Evolutionary conservation across 176 grass and related monocot species (phyloP).

Genomic region (Carex scoparia): DNA sequence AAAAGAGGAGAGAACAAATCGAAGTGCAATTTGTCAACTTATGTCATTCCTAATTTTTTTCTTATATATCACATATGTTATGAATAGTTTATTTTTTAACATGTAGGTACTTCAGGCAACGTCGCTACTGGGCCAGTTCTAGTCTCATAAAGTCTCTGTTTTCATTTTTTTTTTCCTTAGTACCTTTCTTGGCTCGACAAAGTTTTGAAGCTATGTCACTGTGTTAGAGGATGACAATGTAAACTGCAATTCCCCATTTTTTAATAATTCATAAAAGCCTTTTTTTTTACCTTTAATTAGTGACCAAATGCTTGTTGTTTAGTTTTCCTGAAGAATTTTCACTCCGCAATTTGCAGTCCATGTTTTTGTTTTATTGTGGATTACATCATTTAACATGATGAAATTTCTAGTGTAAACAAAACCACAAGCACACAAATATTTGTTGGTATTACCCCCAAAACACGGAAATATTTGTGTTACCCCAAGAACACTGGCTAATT

Average conservation of each 20-base stretch:
- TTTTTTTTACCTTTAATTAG: background rate
- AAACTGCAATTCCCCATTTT: background rate
- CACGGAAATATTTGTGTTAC: background rate
- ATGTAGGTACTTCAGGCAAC: background rate
- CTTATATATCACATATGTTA: constrained; percentile 10
- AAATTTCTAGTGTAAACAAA: background rate
- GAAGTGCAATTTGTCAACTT: background rate
- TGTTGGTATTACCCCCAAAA: background rate
- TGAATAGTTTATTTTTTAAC: background rate
- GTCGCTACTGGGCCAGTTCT: background rate
- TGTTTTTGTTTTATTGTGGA: background rate
- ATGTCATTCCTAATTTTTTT: background rate
- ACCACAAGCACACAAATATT: background rate
- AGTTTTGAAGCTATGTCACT: background rate
- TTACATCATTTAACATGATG: background rate
- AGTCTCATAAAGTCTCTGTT: background rate
- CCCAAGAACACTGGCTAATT: background rate
- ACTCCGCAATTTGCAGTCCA: background rate
- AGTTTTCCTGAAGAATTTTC: background rate
- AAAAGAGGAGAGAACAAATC: background rate
- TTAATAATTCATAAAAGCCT: background rate
- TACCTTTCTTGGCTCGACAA: background rate
- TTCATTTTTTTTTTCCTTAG: background rate
- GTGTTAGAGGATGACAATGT: background rate
- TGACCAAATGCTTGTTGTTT: background rate